These are phyloP conservation scores for Funneliformis geosporum DNA, from an alignment of 192 early-diverging fungal genomes.

Conservation along the genomic window DNA sequence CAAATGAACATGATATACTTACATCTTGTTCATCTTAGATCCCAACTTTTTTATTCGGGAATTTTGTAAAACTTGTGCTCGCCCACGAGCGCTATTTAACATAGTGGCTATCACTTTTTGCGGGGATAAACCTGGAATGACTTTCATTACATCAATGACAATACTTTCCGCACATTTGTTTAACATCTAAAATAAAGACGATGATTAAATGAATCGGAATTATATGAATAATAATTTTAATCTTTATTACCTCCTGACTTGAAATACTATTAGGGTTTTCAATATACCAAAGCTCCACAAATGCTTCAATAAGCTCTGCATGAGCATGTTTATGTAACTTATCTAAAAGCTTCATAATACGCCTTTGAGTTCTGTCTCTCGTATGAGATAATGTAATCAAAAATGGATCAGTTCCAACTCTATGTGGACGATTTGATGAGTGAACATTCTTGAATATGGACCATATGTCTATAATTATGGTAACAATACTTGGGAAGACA, in stretches of 20 bases:
- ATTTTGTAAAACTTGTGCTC: conserved; percentile 43
- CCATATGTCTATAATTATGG: conserved; percentile 57
- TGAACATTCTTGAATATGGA: conserved; percentile 35
- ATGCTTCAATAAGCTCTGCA: conserved; percentile 60
- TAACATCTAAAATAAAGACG: background rate
- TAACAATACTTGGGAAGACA: conserved; percentile 48
- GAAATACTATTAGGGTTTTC: conserved; percentile 45
- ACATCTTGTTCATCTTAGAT: conserved; percentile 55
- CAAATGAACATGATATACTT: conserved; percentile 31
- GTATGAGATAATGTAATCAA: conserved; percentile 46
- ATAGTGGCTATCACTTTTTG: conserved; percentile 42
- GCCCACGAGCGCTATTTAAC: conserved; percentile 49
- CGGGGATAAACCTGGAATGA: conserved; percentile 40
- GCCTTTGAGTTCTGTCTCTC: conserved; percentile 43
- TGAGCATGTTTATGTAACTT: conserved; percentile 54
- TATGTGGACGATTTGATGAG: conserved; percentile 26
- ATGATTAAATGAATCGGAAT: background rate
- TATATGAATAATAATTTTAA: background rate
- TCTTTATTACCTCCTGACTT: background rate
- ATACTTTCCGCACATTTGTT: conserved; percentile 33
- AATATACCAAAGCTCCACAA: conserved; percentile 67
- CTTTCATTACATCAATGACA: conserved; percentile 39
- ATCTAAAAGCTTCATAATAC: conserved; percentile 56
- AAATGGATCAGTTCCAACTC: background rate
- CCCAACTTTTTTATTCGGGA: conserved; percentile 44